Evolutionary conservation across 202 grass and related monocot species (phyloP).

Genomic region (Brachypodium distachyon): DNA sequence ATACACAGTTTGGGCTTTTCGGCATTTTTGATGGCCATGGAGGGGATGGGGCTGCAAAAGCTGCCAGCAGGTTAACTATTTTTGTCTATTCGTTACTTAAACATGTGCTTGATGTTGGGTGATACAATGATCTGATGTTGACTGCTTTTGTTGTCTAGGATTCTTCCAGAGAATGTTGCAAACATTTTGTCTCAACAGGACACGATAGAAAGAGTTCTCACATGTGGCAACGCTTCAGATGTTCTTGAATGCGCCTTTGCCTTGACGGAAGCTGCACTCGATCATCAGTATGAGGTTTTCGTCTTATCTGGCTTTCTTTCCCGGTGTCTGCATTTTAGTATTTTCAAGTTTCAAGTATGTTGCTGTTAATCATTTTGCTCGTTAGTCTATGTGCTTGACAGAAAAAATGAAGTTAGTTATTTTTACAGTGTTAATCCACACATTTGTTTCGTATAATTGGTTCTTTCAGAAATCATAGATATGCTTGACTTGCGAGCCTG

Average conservation of each 20-base stretch:
- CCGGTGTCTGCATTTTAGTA: background rate
- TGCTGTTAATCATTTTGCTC: background rate
- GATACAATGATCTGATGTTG: background rate
- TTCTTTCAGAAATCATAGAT: background rate
- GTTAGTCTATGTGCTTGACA: background rate
- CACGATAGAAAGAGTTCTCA: constrained; percentile 41
- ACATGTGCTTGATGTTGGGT: background rate
- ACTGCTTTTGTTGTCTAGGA: constrained; percentile 30
- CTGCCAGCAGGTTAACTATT: constrained; percentile 50
- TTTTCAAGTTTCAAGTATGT: background rate
- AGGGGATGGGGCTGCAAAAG: constrained; percentile 55
- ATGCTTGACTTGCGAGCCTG: background rate
- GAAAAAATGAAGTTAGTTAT: background rate
- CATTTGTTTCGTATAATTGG: constrained; percentile 9
- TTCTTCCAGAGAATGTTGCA: constrained; percentile 48
- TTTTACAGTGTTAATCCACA: background rate
- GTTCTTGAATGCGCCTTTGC: constrained; percentile 57
- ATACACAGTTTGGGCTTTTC: constrained; percentile 61
- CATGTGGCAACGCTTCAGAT: constrained; percentile 48
- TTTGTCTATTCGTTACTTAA: background rate
- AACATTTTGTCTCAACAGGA: constrained; percentile 45
- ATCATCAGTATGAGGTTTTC: constrained; percentile 76
- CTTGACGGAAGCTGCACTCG: constrained; percentile 57
- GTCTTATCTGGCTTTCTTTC: constrained; percentile 29
- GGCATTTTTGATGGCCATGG: constrained; percentile 68